A percentile compares a stretch with the other conserved stretches of the same genome.
Conservation (phyloP, 2,329 filamentous ascomycete genomes). For the Cytospora piceicola region DNA sequence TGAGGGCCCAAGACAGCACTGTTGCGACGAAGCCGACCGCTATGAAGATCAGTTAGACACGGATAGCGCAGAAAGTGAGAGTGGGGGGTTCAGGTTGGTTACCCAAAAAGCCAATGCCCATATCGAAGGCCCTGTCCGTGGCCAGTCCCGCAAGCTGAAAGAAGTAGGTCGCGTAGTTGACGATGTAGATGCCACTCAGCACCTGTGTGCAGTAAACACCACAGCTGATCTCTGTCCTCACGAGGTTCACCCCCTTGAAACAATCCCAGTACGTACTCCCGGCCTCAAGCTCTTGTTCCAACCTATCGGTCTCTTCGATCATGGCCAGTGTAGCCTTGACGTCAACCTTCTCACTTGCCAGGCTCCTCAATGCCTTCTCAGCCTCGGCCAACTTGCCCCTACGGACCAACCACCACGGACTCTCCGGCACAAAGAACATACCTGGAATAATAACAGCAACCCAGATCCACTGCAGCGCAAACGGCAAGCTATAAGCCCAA, state of each 20-base stretch:
- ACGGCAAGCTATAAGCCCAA: conserved; percentile 56
- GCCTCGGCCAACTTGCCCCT: conserved; percentile 48
- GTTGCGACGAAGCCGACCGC: conserved; percentile 58
- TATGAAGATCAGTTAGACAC: conserved; percentile 12
- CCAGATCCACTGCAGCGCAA: conserved; percentile 57
- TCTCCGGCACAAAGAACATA: conserved; percentile 53
- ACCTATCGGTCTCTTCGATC: conserved; percentile 61
- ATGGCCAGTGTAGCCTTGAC: conserved; percentile 54
- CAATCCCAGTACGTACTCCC: conserved; percentile 56
- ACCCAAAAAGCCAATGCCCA: conserved; percentile 56
- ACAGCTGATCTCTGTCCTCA: conserved; percentile 59
- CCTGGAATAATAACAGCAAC: conserved; percentile 49
- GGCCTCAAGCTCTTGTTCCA: conserved; percentile 56
- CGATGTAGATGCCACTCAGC: conserved; percentile 65
- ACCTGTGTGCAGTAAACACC: conserved; percentile 70
- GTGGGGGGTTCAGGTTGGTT: conserved; percentile 30
- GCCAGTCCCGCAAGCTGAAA: conserved; percentile 61
- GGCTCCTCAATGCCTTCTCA: conserved; percentile 42
- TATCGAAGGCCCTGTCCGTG: conserved; percentile 54
- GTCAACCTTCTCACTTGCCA: conserved; percentile 53
- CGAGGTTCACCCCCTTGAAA: conserved; percentile 51
- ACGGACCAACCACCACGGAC: conserved; percentile 55
- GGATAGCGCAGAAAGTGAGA: background rate
- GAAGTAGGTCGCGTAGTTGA: conserved; percentile 66
- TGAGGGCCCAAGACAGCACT: conserved; percentile 56